Evolutionary conservation across 306 rosid species (phyloP).

Genomic region (Lupinus albus): DNA sequence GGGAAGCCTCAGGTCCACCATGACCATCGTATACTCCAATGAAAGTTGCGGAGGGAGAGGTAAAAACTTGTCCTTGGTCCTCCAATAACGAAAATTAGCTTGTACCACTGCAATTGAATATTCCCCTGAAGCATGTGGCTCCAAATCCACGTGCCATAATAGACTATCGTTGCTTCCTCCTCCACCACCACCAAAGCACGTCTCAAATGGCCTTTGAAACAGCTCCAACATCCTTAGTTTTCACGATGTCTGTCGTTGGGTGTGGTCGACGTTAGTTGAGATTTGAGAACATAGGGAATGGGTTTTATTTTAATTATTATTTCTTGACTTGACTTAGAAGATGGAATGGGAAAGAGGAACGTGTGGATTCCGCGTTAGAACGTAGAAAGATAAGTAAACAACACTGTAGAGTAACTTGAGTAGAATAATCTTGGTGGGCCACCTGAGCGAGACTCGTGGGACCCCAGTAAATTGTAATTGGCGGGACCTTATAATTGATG

Average conservation of each 20-base stretch:
- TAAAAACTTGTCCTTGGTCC: slow-evolving; percentile 74
- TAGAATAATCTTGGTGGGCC: neutral
- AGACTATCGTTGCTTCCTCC: slow-evolving; percentile 36
- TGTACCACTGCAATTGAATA: neutral
- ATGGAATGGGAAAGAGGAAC: slow-evolving; percentile 24
- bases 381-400: neutral
- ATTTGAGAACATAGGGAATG: slow-evolving; percentile 30
- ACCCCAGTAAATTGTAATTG: neutral
- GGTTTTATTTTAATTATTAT: slow-evolving; percentile 8
- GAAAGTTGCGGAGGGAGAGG: slow-evolving; percentile 64
- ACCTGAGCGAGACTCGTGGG: neutral
- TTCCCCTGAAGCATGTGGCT: neutral
- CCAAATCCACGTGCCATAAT: slow-evolving; percentile 39
- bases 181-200: slow-evolving; percentile 47
- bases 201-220: slow-evolving; percentile 42
- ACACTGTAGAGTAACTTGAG: neutral
- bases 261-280: slow-evolving; percentile 15
- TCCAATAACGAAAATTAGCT: slow-evolving; percentile 13
- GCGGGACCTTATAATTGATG: no score
- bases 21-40: slow-evolving; percentile 82
- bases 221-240: slow-evolving; percentile 44
- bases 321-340: slow-evolving; percentile 23
- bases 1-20: slow-evolving; percentile 81
- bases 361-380: slow-evolving; percentile 59
- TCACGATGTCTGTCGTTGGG: neutral